Conservation (phyloP, 139 green algal species). For the Dunaliella primolecta region DNA sequence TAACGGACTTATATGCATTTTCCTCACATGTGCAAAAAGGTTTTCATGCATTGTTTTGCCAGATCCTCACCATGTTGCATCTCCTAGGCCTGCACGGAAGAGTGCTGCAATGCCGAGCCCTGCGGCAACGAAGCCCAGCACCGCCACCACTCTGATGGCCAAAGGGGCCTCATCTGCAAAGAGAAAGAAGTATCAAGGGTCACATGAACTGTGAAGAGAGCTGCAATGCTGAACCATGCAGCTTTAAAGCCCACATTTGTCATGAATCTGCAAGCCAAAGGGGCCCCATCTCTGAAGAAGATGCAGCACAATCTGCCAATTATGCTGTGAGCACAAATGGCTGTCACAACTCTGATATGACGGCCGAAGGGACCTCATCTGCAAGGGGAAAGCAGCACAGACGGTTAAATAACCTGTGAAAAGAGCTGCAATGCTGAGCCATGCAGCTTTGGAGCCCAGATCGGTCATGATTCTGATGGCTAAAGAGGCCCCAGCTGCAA, state of each 20-base stretch:
- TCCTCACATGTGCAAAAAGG: background rate
- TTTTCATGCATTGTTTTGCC: too few relatives aligned
- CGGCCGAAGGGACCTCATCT: background rate
- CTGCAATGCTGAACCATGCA: conserved; percentile 1
- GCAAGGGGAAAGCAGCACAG: background rate
- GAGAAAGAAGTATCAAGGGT: background rate
- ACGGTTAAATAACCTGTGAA: too few relatives aligned
- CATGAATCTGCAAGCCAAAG: too few relatives aligned
- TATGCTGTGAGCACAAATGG: too few relatives aligned
- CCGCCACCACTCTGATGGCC: background rate
- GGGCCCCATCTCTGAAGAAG: too few relatives aligned
- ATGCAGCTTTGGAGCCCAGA: background rate
- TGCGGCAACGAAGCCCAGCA: background rate
- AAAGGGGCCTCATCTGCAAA: conserved; percentile 2
- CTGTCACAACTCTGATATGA: background rate
- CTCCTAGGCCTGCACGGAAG: conserved; percentile 10
- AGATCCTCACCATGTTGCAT: conserved; percentile 20
- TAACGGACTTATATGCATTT: background rate
- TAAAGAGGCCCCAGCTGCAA: too few relatives aligned
- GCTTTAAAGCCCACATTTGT: background rate
- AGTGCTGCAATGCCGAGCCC: background rate
- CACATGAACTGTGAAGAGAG: too few relatives aligned
- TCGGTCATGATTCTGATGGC: too few relatives aligned
- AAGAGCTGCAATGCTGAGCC: background rate
- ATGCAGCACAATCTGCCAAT: too few relatives aligned